Base-by-base conservation (phyloP, 768 basidiomycete species). In the Lentinula edodes region DNA sequence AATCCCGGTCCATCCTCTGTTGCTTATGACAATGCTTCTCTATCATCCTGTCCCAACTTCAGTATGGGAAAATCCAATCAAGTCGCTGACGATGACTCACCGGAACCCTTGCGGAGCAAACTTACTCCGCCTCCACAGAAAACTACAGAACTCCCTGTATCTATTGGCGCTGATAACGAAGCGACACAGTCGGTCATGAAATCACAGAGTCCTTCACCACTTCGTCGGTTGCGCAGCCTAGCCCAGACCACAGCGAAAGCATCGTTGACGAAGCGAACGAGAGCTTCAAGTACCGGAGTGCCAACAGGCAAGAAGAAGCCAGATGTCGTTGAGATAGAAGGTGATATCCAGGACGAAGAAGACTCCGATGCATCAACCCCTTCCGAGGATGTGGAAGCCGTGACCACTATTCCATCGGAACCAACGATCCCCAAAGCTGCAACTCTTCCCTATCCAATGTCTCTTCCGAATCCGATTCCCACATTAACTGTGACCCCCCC, bases 401-500 rank as follows among this genome's bases (percentile, higher is more conserved):
- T 6, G 4, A 43, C 38, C 23, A 32, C 6, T 5, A 9, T 42
- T 34, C 6, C 8, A n/a, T n/a, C 55, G 23, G 55, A 56, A 20
- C 7, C 38, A n/a, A 16, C 6, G 15, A 52, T 36, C 6, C 53
- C 13, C 53, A 41, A 18, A 54, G n/a, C 38, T 20, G 28, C 28
- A 12, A 23, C 23, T 9, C 15, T 55, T 56, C 23, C 41, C 16
- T 43, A 56, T 32, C 55, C 55, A 18, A 56, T 41, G 38, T 43
- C 55, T 56, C 55, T 43, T 5, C 55, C 55, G 23, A 42, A 56
- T 43, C 55, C 55, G 3, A 56, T 56, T 16, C 55, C 55, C 32
- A 41, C 39, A 41, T 38, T 56, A 10, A 56, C 8, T 10, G 32
- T 56, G 3, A 56, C 55, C 1, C 55, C 55, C n/a, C 32, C 41